A percentile compares a stretch with the other conserved stretches of the same genome.
phyloP scores from a whole-genome alignment of 768 basidiomycete genomes.

The Exidia glandulosa region DNA sequence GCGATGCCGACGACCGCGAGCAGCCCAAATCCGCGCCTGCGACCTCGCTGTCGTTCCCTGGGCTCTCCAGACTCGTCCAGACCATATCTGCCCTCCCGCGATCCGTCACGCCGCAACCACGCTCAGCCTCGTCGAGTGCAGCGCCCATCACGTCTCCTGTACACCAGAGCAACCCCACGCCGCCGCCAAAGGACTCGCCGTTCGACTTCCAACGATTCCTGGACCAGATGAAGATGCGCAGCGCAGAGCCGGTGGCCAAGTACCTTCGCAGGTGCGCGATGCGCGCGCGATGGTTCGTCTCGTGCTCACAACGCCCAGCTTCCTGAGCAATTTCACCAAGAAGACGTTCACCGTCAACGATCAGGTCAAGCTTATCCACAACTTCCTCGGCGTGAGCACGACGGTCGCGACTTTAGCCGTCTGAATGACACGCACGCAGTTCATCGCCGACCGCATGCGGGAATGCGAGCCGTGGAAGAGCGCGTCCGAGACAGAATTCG shows the following conservation, averaged over 20 bases:
- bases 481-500: conserved; percentile 73
- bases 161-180: not conserved
- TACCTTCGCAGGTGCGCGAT: conserved; percentile 83
- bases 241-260: conserved; percentile 87
- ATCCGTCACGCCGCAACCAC: conserved; percentile 32
- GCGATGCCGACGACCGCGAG: not conserved
- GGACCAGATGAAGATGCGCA: conserved; percentile 83
- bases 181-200: conserved; percentile 1
- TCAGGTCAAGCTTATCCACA: conserved; percentile 90
- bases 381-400: conserved; percentile 69
- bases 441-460: conserved; percentile 83
- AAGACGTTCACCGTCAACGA: conserved; percentile 85
- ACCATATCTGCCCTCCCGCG: conserved; percentile 56
- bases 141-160: not conserved
- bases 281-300: not conserved
- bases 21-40: conserved; percentile 19
- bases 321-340: conserved; percentile 87
- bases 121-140: not conserved
- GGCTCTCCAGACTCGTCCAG: conserved; percentile 18
- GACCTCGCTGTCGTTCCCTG: not conserved
- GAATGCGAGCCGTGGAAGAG: conserved; percentile 70
- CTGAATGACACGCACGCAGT: conserved; percentile 33
- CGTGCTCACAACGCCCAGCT: conserved; percentile 36
- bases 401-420: not conserved
- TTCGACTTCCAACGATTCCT: conserved; percentile 95